Base-by-base conservation (phyloP, 225 moss, liverwort and hornwort species). In the Antitrichia curtipendula region DNA sequence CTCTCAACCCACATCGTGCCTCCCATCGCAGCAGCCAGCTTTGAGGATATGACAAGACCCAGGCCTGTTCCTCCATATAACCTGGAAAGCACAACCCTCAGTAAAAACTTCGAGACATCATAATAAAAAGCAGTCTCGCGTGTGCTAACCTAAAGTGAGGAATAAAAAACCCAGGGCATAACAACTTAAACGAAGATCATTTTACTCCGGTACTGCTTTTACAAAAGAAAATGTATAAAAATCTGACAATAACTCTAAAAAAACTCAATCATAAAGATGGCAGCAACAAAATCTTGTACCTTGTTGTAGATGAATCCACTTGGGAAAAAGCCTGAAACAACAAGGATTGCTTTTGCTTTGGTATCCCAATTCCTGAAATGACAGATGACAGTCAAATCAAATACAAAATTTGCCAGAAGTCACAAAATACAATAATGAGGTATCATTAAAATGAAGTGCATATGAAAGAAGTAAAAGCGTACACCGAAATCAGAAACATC, bases 1-100 rank as follows among this genome's bases (percentile, higher is more conserved):
- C 94, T 94, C 50, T 94, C 93, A 73, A 94, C 94, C 94, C 94
- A 94, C 94, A 94, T 94, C 47, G 83, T 90, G 87, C 93, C 94
- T 78, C 94, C 93, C 93, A 93, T 94, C 24, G 94, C 94, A 63
- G 91, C 89, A 74, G 93, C 93, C 74, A 94, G 89, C 86, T 94
- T 94, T 82, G 93, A 94, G 75, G 94, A 94, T 66, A 94, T 93
- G 31, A 94, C 94, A 41, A 94, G 91, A 62, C 94, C 94, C 40
- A 94, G 87, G 70, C 94, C 94, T 36, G 94, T 94, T 85, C 93
- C 94, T 88, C 94, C 94, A 82, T 94, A 93, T 78, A 94, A 85
- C 77, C 94, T 94, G 88, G 76, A 87, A 28, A 91, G 66, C 58
- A 82, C 22, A 47, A 24, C 56, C 76, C 68, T 80, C 69, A 52